These are phyloP conservation scores for Dimargaris xerosporica DNA, from an alignment of 192 early-diverging fungal species.

Conservation along the genomic window DNA sequence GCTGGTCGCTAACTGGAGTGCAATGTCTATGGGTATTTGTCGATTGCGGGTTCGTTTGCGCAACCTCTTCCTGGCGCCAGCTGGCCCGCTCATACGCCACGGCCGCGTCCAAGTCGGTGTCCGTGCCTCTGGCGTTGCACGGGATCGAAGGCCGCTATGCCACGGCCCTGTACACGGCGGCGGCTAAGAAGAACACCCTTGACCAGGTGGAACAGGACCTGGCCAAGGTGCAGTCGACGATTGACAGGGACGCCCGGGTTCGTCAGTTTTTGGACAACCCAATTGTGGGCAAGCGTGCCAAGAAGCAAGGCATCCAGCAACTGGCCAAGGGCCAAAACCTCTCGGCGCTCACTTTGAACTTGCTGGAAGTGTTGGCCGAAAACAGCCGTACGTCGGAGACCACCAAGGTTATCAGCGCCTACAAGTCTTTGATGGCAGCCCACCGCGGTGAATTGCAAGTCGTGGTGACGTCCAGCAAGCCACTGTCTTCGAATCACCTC, in stretches of 20 bases:
- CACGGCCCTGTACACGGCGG: slow-evolving; percentile 89
- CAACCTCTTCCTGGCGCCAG: not conserved
- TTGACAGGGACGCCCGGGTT: slow-evolving; percentile 58
- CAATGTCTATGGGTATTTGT: not conserved
- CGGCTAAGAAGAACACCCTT: slow-evolving; percentile 64
- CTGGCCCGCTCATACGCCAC: slow-evolving; percentile 1
- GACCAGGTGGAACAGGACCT: slow-evolving; percentile 76
- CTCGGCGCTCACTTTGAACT: slow-evolving; percentile 74
- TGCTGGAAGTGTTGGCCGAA: slow-evolving; percentile 82
- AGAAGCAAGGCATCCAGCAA: slow-evolving; percentile 55
- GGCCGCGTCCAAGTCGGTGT: not conserved
- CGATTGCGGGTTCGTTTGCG: not conserved
- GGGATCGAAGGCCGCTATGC: slow-evolving; percentile 96
- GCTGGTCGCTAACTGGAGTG: not conserved
- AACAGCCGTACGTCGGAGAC: slow-evolving; percentile 87
- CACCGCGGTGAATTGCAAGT: slow-evolving; percentile 76
- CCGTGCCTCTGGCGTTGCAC: slow-evolving; percentile 66
- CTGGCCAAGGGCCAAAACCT: slow-evolving; percentile 50
- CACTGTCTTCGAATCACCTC: slow-evolving; percentile 55
- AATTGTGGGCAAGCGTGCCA: slow-evolving; percentile 59
- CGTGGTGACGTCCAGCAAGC: slow-evolving; percentile 80
- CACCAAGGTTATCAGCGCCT: slow-evolving; percentile 63
- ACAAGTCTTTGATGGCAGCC: slow-evolving; percentile 71
- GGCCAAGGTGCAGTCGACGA: slow-evolving; percentile 38
- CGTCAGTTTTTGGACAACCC: slow-evolving; percentile 72